Base-by-base conservation (phyloP, 2,329 filamentous ascomycete species). In the Fusarium redolens region DNA sequence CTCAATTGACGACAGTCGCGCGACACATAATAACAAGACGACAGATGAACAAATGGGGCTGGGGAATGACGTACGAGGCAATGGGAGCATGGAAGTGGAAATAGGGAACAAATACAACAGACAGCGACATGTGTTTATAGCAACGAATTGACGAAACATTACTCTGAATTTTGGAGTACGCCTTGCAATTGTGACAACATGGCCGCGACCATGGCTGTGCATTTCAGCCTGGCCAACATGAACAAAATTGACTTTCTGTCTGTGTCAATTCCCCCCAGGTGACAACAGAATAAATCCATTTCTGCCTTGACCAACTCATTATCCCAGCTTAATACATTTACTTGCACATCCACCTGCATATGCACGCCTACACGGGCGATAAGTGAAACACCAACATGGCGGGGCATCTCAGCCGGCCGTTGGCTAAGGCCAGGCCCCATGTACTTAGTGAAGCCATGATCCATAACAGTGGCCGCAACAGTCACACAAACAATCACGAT, bases 201-300 rank as follows among this genome's bases (percentile, higher is more conserved):
- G 22, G 50, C 5, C 22, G 12, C 7, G 33, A n/a, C 50, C 18
- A n/a, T 30, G 33, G 33, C 50, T 51, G 17, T 51, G 31, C 5
- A 8, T 8, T 20, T 22, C 8, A 2, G n/a, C n/a, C 48, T 2
- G 13, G 22, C 33, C 35, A 54, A 30, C 18, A 17, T n/a, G 12
- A 11, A 28, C 8, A 0, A 15, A 38, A 28, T 28, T 38, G 50
- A 38, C 4, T 12, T n/a, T 52, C 2, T 17, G n/a, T 5, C 3
- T 30, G 13, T 38, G 2, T 37, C 8, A 2, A 12, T 28, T n/a
- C 22, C 17, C 12, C 15, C 7, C 38, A 40, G 17, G 12, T 1
- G 18, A 8, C 9, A 0, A 7, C 0, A 2, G 7, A 20, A n/a
- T 5, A 28, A 28, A 15, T 5, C 0, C 18, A 12, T 5, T 38